Base-by-base conservation (phyloP, 1,139 yeast species). In the Blastobotrys malaysiensis region DNA sequence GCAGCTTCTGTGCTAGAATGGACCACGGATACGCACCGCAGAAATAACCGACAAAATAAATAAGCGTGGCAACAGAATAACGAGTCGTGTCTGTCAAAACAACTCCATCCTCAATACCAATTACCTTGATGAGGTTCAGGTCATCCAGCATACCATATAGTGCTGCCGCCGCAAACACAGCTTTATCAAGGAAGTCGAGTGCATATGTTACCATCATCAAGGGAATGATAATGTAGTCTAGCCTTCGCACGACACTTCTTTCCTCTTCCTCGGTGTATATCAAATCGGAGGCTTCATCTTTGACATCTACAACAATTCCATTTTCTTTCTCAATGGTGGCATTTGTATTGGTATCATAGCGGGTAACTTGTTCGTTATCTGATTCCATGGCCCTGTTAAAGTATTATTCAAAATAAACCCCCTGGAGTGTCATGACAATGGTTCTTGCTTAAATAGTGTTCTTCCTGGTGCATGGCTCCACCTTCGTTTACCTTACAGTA, bases 1-100 rank as follows among this genome's bases (percentile, higher is more conserved):
- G 84, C 48, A 71, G 72, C 57, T 71, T 73, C 64, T 83, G 83
- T 48, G 82, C 65, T 21, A 80, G 62, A 59, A 72, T 75, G 53
- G 77, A 73, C 26, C 71, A 69, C 3, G 80, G 79, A 63, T 73
- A 69, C 61, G 71, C 71, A 20, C 77, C 75, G 18, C 68, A 71
- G 19, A 79, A 65, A 36, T 74, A 76, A 18, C 82, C 83, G 51
- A 79, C 67, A 60, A 71, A 79, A 47, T 78, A 65, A 50, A 76
- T 70, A 5, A 79, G 69, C 3, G 78, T 73, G 5, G 74, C 62
- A 80, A 81, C 77, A 43, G 77, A 68, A 59, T 76, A 79, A 53
- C 75, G 70, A 49, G 68, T 69, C 16, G 76, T 76, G 3, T 56
- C 60, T 50, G 78, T 65, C 49, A 73, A 51, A 13, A 20, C n/a